These are phyloP conservation scores for Willaertia magna DNA, from an alignment of 208 protist species.

Conservation along the genomic window DNA sequence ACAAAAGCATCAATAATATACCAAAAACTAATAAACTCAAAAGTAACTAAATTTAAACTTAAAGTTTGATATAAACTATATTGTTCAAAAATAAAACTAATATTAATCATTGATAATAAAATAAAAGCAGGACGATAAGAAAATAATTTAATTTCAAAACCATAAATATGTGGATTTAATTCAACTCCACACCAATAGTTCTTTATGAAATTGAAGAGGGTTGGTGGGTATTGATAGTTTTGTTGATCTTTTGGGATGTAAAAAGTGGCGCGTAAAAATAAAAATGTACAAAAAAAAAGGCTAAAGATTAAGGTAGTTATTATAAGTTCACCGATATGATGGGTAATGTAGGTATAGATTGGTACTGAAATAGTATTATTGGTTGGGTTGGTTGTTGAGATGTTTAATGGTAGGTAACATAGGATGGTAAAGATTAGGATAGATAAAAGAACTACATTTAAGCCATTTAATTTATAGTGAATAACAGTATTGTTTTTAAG, in stretches of 20 bases:
- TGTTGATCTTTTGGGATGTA: background rate
- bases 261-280: background rate
- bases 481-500: background rate
- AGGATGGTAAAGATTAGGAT: background rate
- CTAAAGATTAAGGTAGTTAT: background rate
- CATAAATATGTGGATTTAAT: constrained; percentile 42
- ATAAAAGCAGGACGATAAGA: constrained; percentile 48
- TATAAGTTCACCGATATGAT: background rate
- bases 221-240: background rate
- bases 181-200: constrained; percentile 50
- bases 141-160: constrained; percentile 53
- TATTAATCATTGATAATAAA: constrained; percentile 35
- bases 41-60: background rate
- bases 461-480: background rate
- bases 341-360: background rate
- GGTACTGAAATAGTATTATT: background rate
- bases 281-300: background rate
- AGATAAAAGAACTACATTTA: background rate
- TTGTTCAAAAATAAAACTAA: constrained; percentile 35
- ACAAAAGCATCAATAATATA: constrained; percentile 47
- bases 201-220: constrained; percentile 30
- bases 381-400: too few relatives aligned
- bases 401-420: too few relatives aligned
- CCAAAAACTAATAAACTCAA: constrained; percentile 8
- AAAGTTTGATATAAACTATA: constrained; percentile 22